Conservation (phyloP, 176 grass and related monocot species). For the Musa beccarii region DNA sequence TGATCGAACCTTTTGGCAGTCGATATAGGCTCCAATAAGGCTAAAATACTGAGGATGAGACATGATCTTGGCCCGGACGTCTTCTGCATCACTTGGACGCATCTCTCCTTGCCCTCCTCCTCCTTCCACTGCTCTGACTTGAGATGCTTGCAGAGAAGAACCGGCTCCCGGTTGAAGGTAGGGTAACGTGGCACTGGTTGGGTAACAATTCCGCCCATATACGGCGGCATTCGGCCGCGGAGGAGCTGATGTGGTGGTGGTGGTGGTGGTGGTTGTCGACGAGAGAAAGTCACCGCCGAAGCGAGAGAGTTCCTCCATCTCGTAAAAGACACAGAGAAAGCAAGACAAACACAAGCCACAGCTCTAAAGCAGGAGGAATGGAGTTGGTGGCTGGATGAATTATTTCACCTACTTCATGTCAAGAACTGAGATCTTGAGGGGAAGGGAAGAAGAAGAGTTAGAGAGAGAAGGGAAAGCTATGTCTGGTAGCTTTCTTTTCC, state of each 20-base stretch:
- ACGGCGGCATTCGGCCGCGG: conserved; percentile 27
- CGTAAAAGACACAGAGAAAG: too few relatives aligned
- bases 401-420: too few relatives aligned
- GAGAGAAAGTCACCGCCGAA: conserved; percentile 36
- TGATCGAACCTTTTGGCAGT: conserved; percentile 69
- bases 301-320: conserved; percentile 26
- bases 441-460: too few relatives aligned
- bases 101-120: conserved; percentile 15
- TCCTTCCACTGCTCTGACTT: not conserved
- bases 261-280: not conserved
- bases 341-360: too few relatives aligned
- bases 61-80: conserved; percentile 75
- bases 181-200: not conserved
- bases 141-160: not conserved
- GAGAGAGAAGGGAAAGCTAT: not conserved
- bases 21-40: conserved; percentile 52
- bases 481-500: conserved; percentile 11
- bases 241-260: conserved; percentile 24
- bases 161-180: conserved; percentile 15
- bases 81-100: conserved; percentile 30
- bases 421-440: too few relatives aligned
- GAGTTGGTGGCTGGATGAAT: too few relatives aligned
- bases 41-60: conserved; percentile 69
- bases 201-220: conserved; percentile 20
- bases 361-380: too few relatives aligned